Evolutionary conservation across 768 basidiomycete species (phyloP), one percentile per base, ranked within the genome.

Genomic region (Suillus plorans): DNA sequence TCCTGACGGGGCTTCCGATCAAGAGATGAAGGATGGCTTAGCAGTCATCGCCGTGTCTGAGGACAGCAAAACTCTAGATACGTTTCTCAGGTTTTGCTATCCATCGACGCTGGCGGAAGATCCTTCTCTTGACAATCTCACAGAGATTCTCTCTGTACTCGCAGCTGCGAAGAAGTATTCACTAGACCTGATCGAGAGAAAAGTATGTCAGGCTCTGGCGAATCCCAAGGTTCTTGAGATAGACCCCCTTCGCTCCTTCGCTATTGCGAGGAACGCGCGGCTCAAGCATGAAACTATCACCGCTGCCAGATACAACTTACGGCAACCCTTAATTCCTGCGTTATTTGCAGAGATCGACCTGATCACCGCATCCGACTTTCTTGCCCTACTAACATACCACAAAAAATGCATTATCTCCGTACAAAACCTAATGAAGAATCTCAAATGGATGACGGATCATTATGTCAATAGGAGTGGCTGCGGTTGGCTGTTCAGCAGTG

Each of bases 81-180:
- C 34, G 18, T 45, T 76, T 22, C 66, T 77, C 18, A 57, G 63
- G 10, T 71, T 70, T 61, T 71, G 69, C 47, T 72, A 76, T 63
- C 76, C 76, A 3, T 66, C 69, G 7, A 62, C 65, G 18, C 22
- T 72, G 5, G 69, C 64, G 0, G 71, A 72, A 7, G 58, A 44
- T 20, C 73, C 77, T 34, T 34, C n/a, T 9, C 62, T 73, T 28
- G 62, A 62, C 1, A 62, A 63, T 14, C 63, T 75, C 10, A 69
- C 69, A 25, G 67, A 73, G 31, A 56, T 74, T 2, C 65, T 65
- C 20, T 41, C 64, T 42, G 62, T 72, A 2, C 50, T 75, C 52
- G 65, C 64, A 8, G 64, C 65, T 8, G 72, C 73, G 18, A 66
- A 66, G 44, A 78, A 78, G 60, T 78, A 78, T 55, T 66, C 60